phyloP scores from a whole-genome alignment of 257 asterid species.

The Plantago elongata region DNA sequence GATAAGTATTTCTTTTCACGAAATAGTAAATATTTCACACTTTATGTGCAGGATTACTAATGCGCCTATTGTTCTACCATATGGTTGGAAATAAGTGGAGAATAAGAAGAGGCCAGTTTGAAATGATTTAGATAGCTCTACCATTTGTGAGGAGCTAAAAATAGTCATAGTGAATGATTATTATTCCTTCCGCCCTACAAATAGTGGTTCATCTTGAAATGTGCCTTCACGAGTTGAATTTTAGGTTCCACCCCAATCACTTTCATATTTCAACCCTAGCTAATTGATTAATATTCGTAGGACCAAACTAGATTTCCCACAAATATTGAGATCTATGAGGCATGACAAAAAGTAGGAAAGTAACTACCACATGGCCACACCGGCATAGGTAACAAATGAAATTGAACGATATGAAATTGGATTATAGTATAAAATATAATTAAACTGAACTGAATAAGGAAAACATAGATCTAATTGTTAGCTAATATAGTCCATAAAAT shows the following conservation, averaged over 20 bases:
- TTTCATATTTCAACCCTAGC: not conserved
- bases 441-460: too few relatives aligned
- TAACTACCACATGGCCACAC: too few relatives aligned
- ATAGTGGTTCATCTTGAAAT: not conserved
- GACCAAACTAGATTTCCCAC: not conserved
- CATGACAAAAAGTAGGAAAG: too few relatives aligned
- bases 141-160: slow-evolving; percentile 17
- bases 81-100: slow-evolving; percentile 11
- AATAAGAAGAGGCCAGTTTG: slow-evolving; percentile 1
- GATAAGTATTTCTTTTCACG: not conserved
- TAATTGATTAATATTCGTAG: not conserved
- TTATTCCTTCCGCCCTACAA: slow-evolving; percentile 5
- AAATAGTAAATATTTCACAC: too few relatives aligned
- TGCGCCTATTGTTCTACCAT: too few relatives aligned
- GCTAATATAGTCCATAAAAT: too few relatives aligned
- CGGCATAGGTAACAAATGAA: too few relatives aligned
- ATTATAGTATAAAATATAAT: too few relatives aligned
- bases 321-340: not conserved
- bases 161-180: too few relatives aligned
- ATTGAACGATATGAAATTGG: too few relatives aligned
- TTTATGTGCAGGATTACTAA: too few relatives aligned
- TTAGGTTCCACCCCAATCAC: not conserved
- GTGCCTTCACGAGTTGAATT: slow-evolving; percentile 5
- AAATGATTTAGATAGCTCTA: not conserved
- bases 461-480: too few relatives aligned